Percentiles rank a stretch among this genome's conserved stretches.
Evolutionary conservation across 2,329 filamentous ascomycete genomes (phyloP).

Genomic region (Botrytis medusae): DNA sequence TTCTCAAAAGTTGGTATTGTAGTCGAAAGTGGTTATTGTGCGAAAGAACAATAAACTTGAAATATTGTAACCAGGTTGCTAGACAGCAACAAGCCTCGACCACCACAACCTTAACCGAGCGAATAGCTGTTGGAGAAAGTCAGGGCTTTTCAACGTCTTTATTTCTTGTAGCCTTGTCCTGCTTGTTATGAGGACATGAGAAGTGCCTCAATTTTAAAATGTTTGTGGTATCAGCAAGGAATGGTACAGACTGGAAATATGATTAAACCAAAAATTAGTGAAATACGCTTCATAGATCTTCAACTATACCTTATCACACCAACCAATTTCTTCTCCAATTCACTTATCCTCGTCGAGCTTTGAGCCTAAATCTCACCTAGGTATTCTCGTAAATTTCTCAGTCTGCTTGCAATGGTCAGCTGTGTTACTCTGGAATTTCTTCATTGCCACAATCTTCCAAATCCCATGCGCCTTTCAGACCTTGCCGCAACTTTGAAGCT

Average conservation of each 20-base stretch:
- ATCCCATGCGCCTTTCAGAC: background rate
- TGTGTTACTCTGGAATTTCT: background rate
- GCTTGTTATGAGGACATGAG: background rate
- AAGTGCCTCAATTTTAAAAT: background rate
- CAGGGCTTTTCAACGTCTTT: background rate
- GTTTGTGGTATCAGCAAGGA: background rate
- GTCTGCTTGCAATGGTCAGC: background rate
- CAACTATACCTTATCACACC: background rate
- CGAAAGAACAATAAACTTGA: constrained; percentile 4
- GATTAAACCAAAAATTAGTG: background rate
- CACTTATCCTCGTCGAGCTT: background rate
- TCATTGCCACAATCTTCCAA: too few relatives aligned
- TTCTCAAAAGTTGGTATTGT: background rate
- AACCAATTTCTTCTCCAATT: background rate
- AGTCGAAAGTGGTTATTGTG: constrained; percentile 18
- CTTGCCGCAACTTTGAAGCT: too few relatives aligned
- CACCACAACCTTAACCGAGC: constrained; percentile 3
- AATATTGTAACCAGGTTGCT: constrained; percentile 1
- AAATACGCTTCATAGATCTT: background rate
- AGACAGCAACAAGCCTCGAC: constrained; percentile 7
- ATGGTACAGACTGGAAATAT: background rate
- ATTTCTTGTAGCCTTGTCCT: background rate
- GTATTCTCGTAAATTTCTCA: background rate
- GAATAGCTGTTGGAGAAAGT: background rate
- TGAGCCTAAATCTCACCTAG: background rate